A percentile compares a stretch with the other conserved stretches of the same genome.
Evolutionary conservation across 306 rosid genomes (phyloP).

Genomic region (Cicer judaicum): DNA sequence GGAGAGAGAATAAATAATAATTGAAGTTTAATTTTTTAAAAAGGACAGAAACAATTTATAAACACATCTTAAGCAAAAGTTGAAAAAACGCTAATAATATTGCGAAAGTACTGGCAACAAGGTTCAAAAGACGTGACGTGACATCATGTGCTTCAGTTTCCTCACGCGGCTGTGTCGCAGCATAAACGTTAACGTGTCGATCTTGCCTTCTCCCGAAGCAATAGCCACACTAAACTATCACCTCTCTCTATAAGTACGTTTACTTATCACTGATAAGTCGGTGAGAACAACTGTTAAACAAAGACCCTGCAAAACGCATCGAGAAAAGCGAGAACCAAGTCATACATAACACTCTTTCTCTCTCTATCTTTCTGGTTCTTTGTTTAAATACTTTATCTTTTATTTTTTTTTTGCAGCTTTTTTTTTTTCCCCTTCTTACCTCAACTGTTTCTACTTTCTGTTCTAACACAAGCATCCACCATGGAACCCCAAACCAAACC

Average conservation of each 20-base stretch:
- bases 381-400: constrained; percentile 26
- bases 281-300: constrained; percentile 40
- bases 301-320: constrained; percentile 59
- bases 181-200: constrained; percentile 37
- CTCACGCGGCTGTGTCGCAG: constrained; percentile 19
- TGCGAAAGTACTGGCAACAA: background rate
- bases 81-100: background rate
- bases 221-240: accelerated
- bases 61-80: background rate
- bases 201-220: constrained; percentile 25
- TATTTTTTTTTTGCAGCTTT: constrained; percentile 41
- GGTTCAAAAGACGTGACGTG: constrained; percentile 17
- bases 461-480: background rate
- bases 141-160: constrained; percentile 15
- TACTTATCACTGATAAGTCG: constrained; percentile 52
- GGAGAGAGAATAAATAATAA: too few relatives aligned
- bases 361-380: background rate
- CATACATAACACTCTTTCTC: constrained; percentile 32
- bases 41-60: too few relatives aligned
- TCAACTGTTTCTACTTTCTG: constrained; percentile 29
- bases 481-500: constrained; percentile 51
- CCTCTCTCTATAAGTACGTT: background rate
- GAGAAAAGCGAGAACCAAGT: constrained; percentile 60
- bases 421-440: constrained; percentile 3
- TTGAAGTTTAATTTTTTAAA: too few relatives aligned